Evolutionary conservation across 306 rosid genomes (phyloP).

Genomic region (Begonia loranthoides): DNA sequence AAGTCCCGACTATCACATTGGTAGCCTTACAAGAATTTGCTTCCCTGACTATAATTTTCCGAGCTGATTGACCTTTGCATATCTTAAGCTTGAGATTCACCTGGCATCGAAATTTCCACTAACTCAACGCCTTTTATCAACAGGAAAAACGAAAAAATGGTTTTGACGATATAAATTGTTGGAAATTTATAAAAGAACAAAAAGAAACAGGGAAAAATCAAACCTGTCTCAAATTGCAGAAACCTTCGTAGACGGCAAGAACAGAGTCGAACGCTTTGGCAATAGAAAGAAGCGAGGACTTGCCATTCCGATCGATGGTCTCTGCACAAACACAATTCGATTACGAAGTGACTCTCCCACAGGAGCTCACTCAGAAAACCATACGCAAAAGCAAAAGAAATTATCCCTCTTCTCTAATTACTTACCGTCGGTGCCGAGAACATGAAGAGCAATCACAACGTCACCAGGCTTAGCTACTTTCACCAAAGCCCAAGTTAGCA

Average conservation of each 20-base stretch:
- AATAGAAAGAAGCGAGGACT: conserved; percentile 74
- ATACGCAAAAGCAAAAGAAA: no score
- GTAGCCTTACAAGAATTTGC: conserved; percentile 56
- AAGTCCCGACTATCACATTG: conserved; percentile 59
- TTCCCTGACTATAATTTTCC: conserved; percentile 69
- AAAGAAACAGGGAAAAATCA: conserved; percentile 5
- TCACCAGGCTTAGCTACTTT: conserved; percentile 87
- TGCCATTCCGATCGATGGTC: conserved; percentile 63
- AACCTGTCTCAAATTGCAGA: conserved; percentile 96
- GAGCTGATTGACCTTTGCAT: conserved; percentile 63
- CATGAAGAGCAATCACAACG: conserved; percentile 73
- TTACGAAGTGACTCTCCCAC: conserved; percentile 15
- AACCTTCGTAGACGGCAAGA: conserved; percentile 85
- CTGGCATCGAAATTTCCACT: conserved; percentile 18
- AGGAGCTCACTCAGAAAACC: no score
- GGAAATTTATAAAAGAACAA: background rate
- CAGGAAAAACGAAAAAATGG: no score
- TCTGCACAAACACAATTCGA: conserved; percentile 31
- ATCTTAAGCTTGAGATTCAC: conserved; percentile 87
- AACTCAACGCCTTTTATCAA: no score
- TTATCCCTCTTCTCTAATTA: background rate
- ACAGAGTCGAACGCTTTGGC: conserved; percentile 93
- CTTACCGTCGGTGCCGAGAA: conserved; percentile 63
- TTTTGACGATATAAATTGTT: no score
- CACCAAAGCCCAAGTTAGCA: conserved; percentile 91